phyloP scores from a whole-genome alignment of 2,329 filamentous ascomycete genomes.

The Fusarium sp. region DNA sequence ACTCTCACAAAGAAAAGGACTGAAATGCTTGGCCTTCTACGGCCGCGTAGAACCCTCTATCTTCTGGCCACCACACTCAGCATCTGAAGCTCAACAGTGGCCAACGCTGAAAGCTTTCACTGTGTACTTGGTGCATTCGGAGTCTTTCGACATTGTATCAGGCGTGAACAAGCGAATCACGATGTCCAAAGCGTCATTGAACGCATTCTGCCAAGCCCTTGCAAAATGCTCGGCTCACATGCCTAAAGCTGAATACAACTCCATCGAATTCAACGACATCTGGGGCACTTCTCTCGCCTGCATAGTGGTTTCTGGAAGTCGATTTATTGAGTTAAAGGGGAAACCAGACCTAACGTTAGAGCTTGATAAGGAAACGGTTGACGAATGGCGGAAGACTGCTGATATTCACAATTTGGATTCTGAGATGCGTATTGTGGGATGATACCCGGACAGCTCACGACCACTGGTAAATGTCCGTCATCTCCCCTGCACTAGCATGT shows the following conservation, averaged over 20 bases:
- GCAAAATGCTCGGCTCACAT: slow-evolving; percentile 14
- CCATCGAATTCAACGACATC: not conserved
- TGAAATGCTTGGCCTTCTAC: not conserved
- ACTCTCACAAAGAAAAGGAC: slow-evolving; percentile 1
- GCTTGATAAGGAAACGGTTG: not conserved
- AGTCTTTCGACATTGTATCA: no score
- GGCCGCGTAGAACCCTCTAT: slow-evolving; percentile 5
- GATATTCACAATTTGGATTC: not conserved
- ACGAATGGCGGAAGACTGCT: slow-evolving; percentile 2
- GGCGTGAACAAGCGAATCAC: not conserved
- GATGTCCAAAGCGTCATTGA: not conserved
- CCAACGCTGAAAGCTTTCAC: slow-evolving; percentile 12
- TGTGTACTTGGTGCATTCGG: not conserved
- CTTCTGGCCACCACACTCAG: slow-evolving; percentile 11
- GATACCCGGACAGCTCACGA: no score
- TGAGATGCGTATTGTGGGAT: not conserved
- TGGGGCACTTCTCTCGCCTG: not conserved
- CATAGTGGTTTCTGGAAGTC: not conserved
- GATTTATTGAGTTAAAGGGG: not conserved
- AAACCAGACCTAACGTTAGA: not conserved
- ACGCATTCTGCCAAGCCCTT: not conserved
- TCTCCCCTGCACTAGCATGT: no score
- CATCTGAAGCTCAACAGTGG: not conserved
- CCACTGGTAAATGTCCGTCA: no score
- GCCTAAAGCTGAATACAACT: not conserved